phyloP scores from a whole-genome alignment of 176 grass and related monocot genomes.

The Olyra latifolia region DNA sequence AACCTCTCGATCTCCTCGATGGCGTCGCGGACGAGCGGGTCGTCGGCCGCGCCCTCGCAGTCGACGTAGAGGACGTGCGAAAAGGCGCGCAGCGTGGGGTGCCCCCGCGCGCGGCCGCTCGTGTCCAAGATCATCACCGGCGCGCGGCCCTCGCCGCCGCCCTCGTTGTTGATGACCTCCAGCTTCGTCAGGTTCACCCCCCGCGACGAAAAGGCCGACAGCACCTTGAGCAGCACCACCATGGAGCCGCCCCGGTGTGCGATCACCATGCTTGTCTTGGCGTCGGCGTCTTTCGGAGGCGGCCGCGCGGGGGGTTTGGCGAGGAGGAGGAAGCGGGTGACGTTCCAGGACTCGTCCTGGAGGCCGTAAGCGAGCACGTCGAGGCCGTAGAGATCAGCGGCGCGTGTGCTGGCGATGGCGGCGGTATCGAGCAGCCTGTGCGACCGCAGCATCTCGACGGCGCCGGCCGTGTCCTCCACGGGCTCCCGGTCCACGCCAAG shows the following conservation, averaged over 20 bases:
- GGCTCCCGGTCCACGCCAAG: slow-evolving; percentile 50
- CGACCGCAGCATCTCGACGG: slow-evolving; percentile 55
- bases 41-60: slow-evolving; percentile 49
- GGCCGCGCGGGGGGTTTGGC: slow-evolving; percentile 8
- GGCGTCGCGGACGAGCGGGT: slow-evolving; percentile 37
- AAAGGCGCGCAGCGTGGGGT: slow-evolving; percentile 33
- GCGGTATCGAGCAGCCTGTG: slow-evolving; percentile 45
- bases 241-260: slow-evolving; percentile 59
- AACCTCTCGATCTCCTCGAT: slow-evolving; percentile 44
- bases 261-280: slow-evolving; percentile 58
- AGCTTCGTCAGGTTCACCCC: slow-evolving; percentile 53
- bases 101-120: too few species aligned
- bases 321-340: slow-evolving; percentile 55
- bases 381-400: slow-evolving; percentile 46
- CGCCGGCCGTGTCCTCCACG: slow-evolving; percentile 60
- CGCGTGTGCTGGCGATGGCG: slow-evolving; percentile 55
- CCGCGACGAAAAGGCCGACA: slow-evolving; percentile 51
- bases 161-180: slow-evolving; percentile 55
- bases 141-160: slow-evolving; percentile 38
- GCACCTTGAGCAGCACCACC: slow-evolving; percentile 56
- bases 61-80: slow-evolving; percentile 24
- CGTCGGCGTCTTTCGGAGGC: neutral
- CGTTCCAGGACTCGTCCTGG: slow-evolving; percentile 22
- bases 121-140: slow-evolving; percentile 27
- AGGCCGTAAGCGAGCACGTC: slow-evolving; percentile 55